phyloP scores from a whole-genome alignment of 2,329 filamentous ascomycete species.

The Scedosporium boydii region DNA sequence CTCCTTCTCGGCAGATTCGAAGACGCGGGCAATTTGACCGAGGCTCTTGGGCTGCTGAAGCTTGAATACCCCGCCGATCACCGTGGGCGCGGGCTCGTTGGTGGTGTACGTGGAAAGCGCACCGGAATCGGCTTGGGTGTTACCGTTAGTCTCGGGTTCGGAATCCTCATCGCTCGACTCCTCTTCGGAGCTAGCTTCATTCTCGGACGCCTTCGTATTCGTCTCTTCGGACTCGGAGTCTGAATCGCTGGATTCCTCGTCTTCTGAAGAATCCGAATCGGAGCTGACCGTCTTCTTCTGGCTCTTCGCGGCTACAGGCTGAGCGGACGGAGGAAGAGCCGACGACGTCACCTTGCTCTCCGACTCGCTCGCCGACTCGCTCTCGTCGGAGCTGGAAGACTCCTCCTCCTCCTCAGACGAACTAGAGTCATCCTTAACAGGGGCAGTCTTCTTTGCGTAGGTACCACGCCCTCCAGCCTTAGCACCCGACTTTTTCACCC shows the following conservation, averaged over 20 bases:
- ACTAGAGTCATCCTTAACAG: not conserved
- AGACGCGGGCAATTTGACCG: not conserved
- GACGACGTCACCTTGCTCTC: not conserved
- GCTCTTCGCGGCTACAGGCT: not conserved
- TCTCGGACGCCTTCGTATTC: not conserved
- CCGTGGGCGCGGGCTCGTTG: conserved; percentile 1
- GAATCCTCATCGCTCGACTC: conserved; percentile 1
- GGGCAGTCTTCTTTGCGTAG: not conserved
- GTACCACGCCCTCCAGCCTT: not conserved
- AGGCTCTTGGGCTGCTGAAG: conserved; percentile 5
- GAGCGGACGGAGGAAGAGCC: not conserved
- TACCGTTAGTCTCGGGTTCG: not conserved
- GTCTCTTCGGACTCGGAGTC: not conserved
- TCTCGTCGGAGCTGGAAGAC: not conserved
- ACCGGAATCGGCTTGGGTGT: not conserved
- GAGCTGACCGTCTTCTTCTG: not conserved
- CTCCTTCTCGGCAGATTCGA: not conserved
- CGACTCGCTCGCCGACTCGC: not conserved
- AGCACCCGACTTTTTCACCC: not conserved
- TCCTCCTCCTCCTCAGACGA: conserved; percentile 1
- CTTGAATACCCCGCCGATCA: conserved; percentile 5
- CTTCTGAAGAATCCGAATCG: conserved; percentile 1
- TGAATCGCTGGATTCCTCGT: not conserved
- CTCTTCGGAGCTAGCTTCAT: not conserved
- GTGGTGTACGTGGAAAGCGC: not conserved